Base-by-base conservation (phyloP, 2,329 filamentous ascomycete genomes). In the Zymoseptoria pseudotritici region DNA sequence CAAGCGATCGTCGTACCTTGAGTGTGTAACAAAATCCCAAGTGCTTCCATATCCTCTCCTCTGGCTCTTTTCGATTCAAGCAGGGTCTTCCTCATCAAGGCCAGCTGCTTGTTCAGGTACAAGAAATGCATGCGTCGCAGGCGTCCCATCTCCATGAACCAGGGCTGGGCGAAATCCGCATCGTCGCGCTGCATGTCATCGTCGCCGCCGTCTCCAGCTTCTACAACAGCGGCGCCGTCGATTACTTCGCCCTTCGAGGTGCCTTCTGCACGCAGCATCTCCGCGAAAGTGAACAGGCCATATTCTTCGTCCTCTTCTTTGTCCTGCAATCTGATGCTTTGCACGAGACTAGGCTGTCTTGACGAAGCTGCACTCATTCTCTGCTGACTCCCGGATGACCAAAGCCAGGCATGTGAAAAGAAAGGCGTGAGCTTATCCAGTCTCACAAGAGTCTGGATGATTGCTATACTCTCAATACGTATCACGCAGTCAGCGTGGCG, bases 111-210 rank as follows among this genome's bases (percentile, higher is more conserved):
- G 21, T 56, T 56, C 19, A 56, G 19, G 19, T 50, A 50, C 19
- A 56, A 19, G 11, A 50, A 56, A 20, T 56, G 42, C 42, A 56
- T 56, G 4, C 54, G 29, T 13, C 54, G 54, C n/a, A 56, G 54
- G 5, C 29, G 29, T 20, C 19, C 49, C 54, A 56, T 56, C 9
- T 56, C 54, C 36, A 56, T 20, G 36, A 56, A 49, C 36, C 54
- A 56, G 10, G 42, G 54, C 29, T 56, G 10, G 31, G 31, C 31
- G 13, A 13, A 13, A 10, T 36, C 54, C 17, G 54, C 2, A 11
- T 50, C 36, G 17, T 56, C 54, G 11, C 20, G 46, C 21, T 49
- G 54, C 10, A 56, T 13, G 31, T 13, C 13, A 13, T 13, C 31
- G 31, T 13, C 13, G 8, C 9, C 13, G 13, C 31, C 31, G 31